Evolutionary conservation across 1,284 basidiomycete species (phyloP), one percentile per base, ranked within the genome.

Genomic region (Omphalotus olearius): DNA sequence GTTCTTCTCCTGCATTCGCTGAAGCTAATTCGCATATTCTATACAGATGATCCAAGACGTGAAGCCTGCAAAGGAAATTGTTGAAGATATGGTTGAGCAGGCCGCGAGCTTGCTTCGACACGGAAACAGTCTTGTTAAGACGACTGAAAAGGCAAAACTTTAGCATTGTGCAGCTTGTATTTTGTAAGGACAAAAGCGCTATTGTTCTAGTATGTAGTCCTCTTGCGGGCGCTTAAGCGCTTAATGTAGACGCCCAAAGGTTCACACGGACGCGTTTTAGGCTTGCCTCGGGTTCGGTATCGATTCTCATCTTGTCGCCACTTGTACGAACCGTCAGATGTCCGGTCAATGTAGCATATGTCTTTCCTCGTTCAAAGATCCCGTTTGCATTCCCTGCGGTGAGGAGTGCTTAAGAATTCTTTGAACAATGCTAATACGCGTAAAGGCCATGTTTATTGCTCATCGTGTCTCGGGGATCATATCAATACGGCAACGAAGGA

Each of bases 31-130:
- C 14, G 17, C 9, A n/a, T 41, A 5, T 10, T 38, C 11, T n/a
- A 6, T 26, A 14, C 35, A 58, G 57, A 67, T 83, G 36, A 83
- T 78, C 45, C 57, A 80, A 55, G 80, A 85, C 9, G 64, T 87
- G 36, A 67, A 73, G 17, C 81, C 85, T 0, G 86, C 85, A 6
- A 76, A 83, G 66, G 66, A 71, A 45, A 88, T 88, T 56, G 71
- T 88, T 30, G 83, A 88, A 16, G 73, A 78, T 51, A 88, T 88
- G 83, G 72, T 84, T 4, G 66, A 70, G 11, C 76, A 79, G 4
- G 82, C 82, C 18, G 74, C 68, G 42, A 62, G 68, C 60, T 66
- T 76, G 44, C 50, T 79, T 50, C 63, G 68, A 51, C 64, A 65
- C 45, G 69, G 69, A 42, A 65, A 65, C 48, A 67, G 69, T 30